Evolutionary conservation across 2,329 filamentous ascomycete species (phyloP), one percentile per base, ranked within the genome.

Genomic region (Talaromyces amestolkiae): DNA sequence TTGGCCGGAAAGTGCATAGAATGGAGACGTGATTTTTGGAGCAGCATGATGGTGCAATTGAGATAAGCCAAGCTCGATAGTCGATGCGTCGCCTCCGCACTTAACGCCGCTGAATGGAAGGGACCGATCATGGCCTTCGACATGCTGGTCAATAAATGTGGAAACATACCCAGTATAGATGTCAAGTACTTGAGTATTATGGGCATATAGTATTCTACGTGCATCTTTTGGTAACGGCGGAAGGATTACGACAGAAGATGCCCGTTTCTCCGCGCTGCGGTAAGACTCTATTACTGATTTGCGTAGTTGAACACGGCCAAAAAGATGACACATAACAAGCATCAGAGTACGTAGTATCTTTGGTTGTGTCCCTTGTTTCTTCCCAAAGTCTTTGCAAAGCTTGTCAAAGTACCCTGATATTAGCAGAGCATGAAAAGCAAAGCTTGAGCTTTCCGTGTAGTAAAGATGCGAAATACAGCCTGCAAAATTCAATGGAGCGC

Each of bases 381-480:
- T 31, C 1, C 13, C 76, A 41, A 91, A 81, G 17, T 84, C 79
- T 2, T 80, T 80, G 72, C 89, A 91, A 0, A 93, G 76, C 24
- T 81, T 75, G 68, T 87, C 83, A 73, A 93, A 90, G 72, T 90
- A 93, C 0, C 90, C 90, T 2, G 84, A 85, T 66, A 87, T 89
- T 1, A 94, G 78, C 10, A 94, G 80, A 1, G 89, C 86, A 72
- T 93, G 91, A 76, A 93, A 91, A 0, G 90, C 89, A 72, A 93
- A 93, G 5, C 86, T 87, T 0, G 88, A 86, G 70, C 90, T 91
- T 70, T 93, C 90, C 0, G 89, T 90, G 70, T 88, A 92, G 78
- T 93, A 93, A 1, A 94, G 78, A 75, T 93, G 90, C 0, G 87
- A 86, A 0, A 93, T 84, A 3, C 87, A 81, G 0, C 87, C 87